Percentiles rank a stretch among this genome's conserved stretches.
These are phyloP conservation scores for Bacterosira constricta DNA, from an alignment of 108 stramenopile genomes.

Conservation along the genomic window DNA sequence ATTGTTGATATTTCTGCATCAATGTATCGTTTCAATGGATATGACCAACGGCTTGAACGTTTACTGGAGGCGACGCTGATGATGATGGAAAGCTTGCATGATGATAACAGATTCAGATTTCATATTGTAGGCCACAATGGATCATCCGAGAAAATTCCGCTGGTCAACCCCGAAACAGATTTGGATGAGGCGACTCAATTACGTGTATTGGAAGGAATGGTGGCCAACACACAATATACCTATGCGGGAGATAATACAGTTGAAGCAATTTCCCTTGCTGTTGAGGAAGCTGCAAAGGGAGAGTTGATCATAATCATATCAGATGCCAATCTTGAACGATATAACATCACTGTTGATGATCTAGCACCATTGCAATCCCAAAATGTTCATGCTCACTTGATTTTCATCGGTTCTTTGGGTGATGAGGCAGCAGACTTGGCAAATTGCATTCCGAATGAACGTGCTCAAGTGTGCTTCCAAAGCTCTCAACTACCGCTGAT, in stretches of 20 bases:
- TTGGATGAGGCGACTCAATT: conserved; percentile 60
- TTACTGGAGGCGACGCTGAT: conserved; percentile 80
- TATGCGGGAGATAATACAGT: conserved; percentile 83
- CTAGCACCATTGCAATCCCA: conserved; percentile 47
- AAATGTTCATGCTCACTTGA: conserved; percentile 60
- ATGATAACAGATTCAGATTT: conserved; percentile 66
- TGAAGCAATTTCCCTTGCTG: conserved; percentile 77
- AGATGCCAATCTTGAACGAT: conserved; percentile 89
- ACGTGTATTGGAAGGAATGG: conserved; percentile 75
- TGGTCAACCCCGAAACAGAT: conserved; percentile 64
- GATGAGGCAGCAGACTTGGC: conserved; percentile 60
- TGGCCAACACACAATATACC: conserved; percentile 92
- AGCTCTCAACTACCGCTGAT: conserved; percentile 66
- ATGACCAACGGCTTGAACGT: conserved; percentile 80
- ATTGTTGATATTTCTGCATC: conserved; percentile 80
- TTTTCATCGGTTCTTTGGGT: conserved; percentile 78
- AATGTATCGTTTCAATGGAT: conserved; percentile 93
- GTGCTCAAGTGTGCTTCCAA: conserved; percentile 66
- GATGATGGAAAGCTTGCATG: conserved; percentile 85
- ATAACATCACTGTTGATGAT: conserved; percentile 72
- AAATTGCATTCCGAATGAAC: conserved; percentile 53
- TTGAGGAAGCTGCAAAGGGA: conserved; percentile 43
- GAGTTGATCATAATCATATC: conserved; percentile 75
- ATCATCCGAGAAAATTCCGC: conserved; percentile 55
- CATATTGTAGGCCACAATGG: conserved; percentile 84